These are phyloP conservation scores for Entomortierella parvispora DNA, from an alignment of 192 early-diverging fungal genomes.

Conservation along the genomic window DNA sequence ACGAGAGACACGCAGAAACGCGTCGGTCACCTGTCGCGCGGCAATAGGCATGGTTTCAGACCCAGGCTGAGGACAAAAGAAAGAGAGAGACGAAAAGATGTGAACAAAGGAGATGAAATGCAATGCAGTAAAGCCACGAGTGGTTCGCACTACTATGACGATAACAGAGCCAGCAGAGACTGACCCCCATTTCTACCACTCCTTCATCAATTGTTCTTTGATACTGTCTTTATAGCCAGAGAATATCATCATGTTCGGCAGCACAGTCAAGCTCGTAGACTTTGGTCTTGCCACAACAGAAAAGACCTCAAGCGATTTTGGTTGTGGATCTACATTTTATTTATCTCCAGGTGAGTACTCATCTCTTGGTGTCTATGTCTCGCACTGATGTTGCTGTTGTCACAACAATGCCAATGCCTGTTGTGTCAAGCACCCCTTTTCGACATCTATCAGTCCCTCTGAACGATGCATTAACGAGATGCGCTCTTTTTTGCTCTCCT, in stretches of 20 bases:
- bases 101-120: not conserved
- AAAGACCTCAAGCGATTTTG: constrained; percentile 77
- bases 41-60: too few relatives aligned
- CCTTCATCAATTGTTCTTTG: too few relatives aligned
- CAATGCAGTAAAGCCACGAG: not conserved
- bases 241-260: constrained; percentile 74
- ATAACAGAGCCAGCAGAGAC: too few relatives aligned
- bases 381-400: too few relatives aligned
- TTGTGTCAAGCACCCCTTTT: too few relatives aligned
- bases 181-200: too few relatives aligned
- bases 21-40: too few relatives aligned
- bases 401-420: too few relatives aligned
- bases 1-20: too few relatives aligned
- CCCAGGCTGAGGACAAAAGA: not conserved
- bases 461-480: too few relatives aligned
- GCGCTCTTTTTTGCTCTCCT: not conserved
- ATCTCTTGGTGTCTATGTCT: too few relatives aligned
- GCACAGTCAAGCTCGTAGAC: constrained; percentile 87
- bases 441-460: too few relatives aligned
- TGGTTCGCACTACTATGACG: not conserved
- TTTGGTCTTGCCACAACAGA: constrained; percentile 90
- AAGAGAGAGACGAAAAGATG: constrained; percentile 1
- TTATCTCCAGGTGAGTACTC: constrained; percentile 61
- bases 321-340: constrained; percentile 66
- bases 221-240: constrained; percentile 79